A percentile compares a stretch with the other conserved stretches of the same genome.
phyloP scores from a whole-genome alignment of 768 basidiomycete genomes.

The Pleurotus citrinopileatus region DNA sequence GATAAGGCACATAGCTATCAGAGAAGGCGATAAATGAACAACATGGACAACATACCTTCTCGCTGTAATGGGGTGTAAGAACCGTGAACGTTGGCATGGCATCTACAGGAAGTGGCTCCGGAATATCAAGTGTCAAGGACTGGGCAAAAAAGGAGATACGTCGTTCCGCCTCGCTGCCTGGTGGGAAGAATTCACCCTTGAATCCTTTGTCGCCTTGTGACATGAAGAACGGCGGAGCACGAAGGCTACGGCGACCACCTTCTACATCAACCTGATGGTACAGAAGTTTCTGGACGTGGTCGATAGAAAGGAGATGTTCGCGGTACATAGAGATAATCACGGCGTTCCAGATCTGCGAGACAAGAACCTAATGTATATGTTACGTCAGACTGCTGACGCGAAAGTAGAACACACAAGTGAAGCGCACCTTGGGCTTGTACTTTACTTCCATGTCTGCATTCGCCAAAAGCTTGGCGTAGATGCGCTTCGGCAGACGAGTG shows the following conservation, averaged over 20 bases:
- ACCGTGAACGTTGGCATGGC: constrained; percentile 99
- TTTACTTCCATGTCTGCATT: constrained; percentile 96
- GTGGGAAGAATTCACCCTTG: constrained; percentile 87
- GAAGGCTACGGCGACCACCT: constrained; percentile 86
- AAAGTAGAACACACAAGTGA: not conserved
- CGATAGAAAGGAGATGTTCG: constrained; percentile 97
- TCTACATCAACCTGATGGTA: constrained; percentile 91
- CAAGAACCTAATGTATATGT: constrained; percentile 66
- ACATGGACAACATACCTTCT: constrained; percentile 61
- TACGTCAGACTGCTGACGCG: constrained; percentile 3
- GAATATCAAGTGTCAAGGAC: constrained; percentile 92
- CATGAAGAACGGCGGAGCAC: constrained; percentile 98
- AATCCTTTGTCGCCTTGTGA: constrained; percentile 87
- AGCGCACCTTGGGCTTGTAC: constrained; percentile 95
- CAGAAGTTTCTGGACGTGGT: constrained; percentile 96
- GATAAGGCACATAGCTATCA: constrained; percentile 6
- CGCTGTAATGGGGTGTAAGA: constrained; percentile 96
- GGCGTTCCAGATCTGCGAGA: constrained; percentile 99
- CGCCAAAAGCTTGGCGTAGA: constrained; percentile 93
- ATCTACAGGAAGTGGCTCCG: constrained; percentile 91
- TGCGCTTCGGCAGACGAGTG: constrained; percentile 92
- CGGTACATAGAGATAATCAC: constrained; percentile 99
- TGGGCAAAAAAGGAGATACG: constrained; percentile 99
- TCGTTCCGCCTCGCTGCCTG: constrained; percentile 92
- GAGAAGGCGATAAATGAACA: not conserved